Evolutionary conservation across 1,139 yeast genomes (phyloP), one percentile per base, ranked within the genome.

Genomic region (Kodamaea plutei): DNA sequence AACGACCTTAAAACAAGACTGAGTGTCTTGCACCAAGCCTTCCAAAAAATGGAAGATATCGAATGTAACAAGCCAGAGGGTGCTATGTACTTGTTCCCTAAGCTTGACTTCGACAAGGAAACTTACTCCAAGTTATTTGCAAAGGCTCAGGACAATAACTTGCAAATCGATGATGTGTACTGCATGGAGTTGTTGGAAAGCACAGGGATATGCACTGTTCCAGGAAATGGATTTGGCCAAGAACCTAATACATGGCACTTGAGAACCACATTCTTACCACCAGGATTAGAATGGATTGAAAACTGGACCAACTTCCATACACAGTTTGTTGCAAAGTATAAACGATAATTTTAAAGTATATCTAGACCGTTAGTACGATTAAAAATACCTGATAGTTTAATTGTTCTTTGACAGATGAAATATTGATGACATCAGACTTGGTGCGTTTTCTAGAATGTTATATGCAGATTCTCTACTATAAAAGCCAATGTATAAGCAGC

Each of bases 171-270:
- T 56, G 96, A 84, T 52, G 73, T 84, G 42, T 93, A 91, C 64
- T 88, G 96, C 58, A 69, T 81, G 53, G 79, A 82, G 45, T 64
- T 91, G 38, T 69, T 91, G 43, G 91, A 89, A 45, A 57, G 61
- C 34, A 88, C 98, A n/a, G 99, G 98, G 47, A 88, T 91, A 40
- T 93, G 98, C 60, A 87, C 94, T 34, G 94, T 91, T 39, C 97
- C 98, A 19, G 99, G 98, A 24, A 79, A 88, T 26, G 98, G 98
- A 2, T 93, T 91, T 50, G 97, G 97, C 23, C 98, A 93, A 62
- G 81, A 69, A 28, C 79, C 79, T 30, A 94, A 84, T 15, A 87
- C 96, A 7, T 84, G 71, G 64, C 98, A 91, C 56, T 73, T 91
- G 50, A 78, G 98, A 68, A 91, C 98, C 3, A 91, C 98, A 2